Evolutionary conservation across 495 filamentous ascomycete species (phyloP), one percentile per base, ranked within the genome.

Genomic region (Glutinoglossum americanum): DNA sequence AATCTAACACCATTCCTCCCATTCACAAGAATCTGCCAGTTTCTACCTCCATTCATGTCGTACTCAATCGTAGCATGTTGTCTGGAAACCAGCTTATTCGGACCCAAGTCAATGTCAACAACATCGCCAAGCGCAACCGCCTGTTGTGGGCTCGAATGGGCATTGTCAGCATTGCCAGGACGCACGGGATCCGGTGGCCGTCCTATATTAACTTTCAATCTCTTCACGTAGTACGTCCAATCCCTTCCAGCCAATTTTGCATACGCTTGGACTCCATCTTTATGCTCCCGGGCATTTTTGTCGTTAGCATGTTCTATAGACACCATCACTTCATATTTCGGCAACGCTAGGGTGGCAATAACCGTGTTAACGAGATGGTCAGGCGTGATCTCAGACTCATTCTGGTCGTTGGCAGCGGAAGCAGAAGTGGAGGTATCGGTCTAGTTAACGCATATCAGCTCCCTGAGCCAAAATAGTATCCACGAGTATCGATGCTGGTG

Each of bases 151-250:
- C 41, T 69, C 66, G 37, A 70, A 69, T 58, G 70, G 19, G 55
- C 39, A 19, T 60, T 53, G 49, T 67, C 51, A 41, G 66, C 58
- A 59, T 60, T 21, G 39, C 69, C 33, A 54, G 59, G 21, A 59
- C 57, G 33, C 60, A 56, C 58, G n/a, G 59, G 70, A 60, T 89
- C 84, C 23, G 83, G 80, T 32, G 82, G 81, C 60, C 89, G 80
- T 13, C 92, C 92, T 62, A 98, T 94, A 59, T 84, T 83, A 65
- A 94, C 78, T 56, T 77, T 75, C 51, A 89, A 75, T 28, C 79
- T 80, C 61, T 83, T 85, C 61, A 97, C 81, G 67, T 89, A 96
- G 69, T 87, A 98, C 10, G 90, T 95, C 92, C 92, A 98, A 64
- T 87, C 83, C 57, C 80, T 77, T 35, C 89, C 92, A 39, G 87